A percentile compares a stretch with the other conserved stretches of the same genome.
Conservation (phyloP, 225 moss, liverwort and hornwort species). For the Ulota crispa region DNA sequence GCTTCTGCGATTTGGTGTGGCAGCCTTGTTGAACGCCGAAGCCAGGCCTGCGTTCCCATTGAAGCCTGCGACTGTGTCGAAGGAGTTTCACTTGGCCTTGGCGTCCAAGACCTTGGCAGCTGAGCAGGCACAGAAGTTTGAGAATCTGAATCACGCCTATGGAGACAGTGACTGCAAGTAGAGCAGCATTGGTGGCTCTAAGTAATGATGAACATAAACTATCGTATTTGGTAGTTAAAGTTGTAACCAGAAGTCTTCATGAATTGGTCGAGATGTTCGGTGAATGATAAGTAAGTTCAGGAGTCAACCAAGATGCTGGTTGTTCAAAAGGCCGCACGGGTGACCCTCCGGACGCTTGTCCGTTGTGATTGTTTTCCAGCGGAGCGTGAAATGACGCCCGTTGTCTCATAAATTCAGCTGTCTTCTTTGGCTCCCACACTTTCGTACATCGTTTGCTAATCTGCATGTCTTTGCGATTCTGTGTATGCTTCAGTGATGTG, state of each 20-base stretch:
- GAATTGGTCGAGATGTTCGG: neutral
- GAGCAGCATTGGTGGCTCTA: neutral
- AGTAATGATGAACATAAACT: neutral
- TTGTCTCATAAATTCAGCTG: neutral
- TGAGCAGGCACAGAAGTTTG: slow-evolving; percentile 42
- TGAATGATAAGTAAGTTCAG: slow-evolving; percentile 15
- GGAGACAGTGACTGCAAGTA: slow-evolving; percentile 32
- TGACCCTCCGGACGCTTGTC: slow-evolving; percentile 24
- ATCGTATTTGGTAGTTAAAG: neutral
- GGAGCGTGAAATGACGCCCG: neutral
- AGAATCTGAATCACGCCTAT: slow-evolving; percentile 37
- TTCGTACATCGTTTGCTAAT: too few relatives aligned
- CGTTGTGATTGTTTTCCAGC: neutral
- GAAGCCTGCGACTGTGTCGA: slow-evolving; percentile 17
- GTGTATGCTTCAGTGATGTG: too few relatives aligned
- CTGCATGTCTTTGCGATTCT: too few relatives aligned
- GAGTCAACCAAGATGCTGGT: slow-evolving; percentile 41
- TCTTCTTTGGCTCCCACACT: neutral
- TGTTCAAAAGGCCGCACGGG: slow-evolving; percentile 37
- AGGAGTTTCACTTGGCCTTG: slow-evolving; percentile 31
- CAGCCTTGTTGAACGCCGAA: slow-evolving; percentile 37
- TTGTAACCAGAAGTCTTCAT: neutral
- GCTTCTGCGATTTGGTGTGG: slow-evolving; percentile 27
- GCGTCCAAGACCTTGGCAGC: slow-evolving; percentile 28
- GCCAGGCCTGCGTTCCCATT: neutral